Percentiles rank a stretch among this genome's conserved stretches.
These are phyloP conservation scores for Maudiozyma pseudohumilis DNA, from an alignment of 805 yeast species.

Conservation along the genomic window DNA sequence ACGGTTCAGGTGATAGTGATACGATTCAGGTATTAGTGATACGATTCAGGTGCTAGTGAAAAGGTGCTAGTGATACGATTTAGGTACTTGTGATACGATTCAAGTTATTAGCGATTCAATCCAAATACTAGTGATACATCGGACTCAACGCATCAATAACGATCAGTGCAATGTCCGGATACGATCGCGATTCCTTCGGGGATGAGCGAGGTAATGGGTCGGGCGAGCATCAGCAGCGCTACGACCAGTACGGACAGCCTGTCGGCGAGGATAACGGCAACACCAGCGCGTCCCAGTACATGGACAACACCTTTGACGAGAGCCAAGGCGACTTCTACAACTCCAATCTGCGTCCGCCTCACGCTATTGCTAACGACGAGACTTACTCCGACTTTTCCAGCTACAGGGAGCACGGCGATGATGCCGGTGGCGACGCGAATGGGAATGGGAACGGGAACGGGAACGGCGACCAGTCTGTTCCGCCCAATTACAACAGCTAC, in stretches of 20 bases:
- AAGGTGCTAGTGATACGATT: too few species aligned
- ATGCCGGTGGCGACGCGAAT: constrained; percentile 14
- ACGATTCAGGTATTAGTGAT: too few species aligned
- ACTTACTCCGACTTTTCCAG: constrained; percentile 57
- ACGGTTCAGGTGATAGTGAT: too few species aligned
- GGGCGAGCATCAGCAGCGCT: constrained; percentile 5
- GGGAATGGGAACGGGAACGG: too few species aligned
- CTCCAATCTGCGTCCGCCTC: constrained; percentile 1
- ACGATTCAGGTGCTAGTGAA: too few species aligned
- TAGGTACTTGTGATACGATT: too few species aligned
- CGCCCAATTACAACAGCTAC: constrained; percentile 43
- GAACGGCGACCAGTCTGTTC: not conserved
- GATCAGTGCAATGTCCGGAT: too few species aligned
- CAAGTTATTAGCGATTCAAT: too few species aligned
- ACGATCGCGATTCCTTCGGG: too few species aligned
- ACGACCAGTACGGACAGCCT: constrained; percentile 33
- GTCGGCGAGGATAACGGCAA: constrained; percentile 25
- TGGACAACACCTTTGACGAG: constrained; percentile 1
- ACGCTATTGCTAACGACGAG: constrained; percentile 24
- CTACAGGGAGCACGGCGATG: constrained; percentile 38
- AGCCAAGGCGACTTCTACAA: constrained; percentile 13
- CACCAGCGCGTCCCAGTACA: constrained; percentile 12
- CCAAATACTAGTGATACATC: too few species aligned
- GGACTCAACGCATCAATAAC: too few species aligned
- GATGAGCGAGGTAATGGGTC: too few species aligned